Conservation (phyloP, 2,329 filamentous ascomycete species). For the Coniochaeta ligniaria region DNA sequence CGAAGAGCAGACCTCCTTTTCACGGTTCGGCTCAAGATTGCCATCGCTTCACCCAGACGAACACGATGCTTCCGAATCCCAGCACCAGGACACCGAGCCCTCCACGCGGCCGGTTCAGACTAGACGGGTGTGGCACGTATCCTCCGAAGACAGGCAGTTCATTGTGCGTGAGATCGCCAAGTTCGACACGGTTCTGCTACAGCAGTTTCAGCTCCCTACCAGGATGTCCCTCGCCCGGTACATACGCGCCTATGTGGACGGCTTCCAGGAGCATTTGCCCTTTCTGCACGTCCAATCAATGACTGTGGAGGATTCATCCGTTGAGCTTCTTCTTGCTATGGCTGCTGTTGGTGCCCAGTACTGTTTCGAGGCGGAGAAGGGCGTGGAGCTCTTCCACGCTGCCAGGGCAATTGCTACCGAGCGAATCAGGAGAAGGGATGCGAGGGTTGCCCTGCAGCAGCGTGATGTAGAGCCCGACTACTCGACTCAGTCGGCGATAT, state of each 20-base stretch:
- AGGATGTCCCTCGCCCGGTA: conserved; percentile 11
- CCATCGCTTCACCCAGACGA: conserved; percentile 7
- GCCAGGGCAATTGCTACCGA: conserved; percentile 46
- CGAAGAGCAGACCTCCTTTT: conserved; percentile 5
- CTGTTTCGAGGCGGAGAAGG: conserved; percentile 40
- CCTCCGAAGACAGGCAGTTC: conserved; percentile 5
- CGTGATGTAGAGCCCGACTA: conserved; percentile 5
- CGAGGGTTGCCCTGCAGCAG: conserved; percentile 23
- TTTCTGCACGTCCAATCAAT: conserved; percentile 17
- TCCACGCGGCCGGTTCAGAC: neutral
- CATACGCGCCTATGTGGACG: conserved; percentile 11
- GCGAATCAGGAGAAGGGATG: conserved; percentile 41
- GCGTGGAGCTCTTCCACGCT: conserved; percentile 49
- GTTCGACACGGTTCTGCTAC: conserved; percentile 3
- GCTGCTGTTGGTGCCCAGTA: conserved; percentile 40
- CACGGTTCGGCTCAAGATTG: conserved; percentile 8
- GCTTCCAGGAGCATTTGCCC: conserved; percentile 40
- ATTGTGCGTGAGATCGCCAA: conserved; percentile 2
- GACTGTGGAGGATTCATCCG: conserved; percentile 3
- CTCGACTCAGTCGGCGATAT: conserved; percentile 3
- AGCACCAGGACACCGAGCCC: neutral
- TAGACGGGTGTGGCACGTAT: conserved; percentile 4
- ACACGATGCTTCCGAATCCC: neutral
- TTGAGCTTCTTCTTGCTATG: conserved; percentile 40
- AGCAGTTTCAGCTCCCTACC: conserved; percentile 9